phyloP scores from a whole-genome alignment of 148 eudicot genomes.

The Rhododendron kiyosumense region DNA sequence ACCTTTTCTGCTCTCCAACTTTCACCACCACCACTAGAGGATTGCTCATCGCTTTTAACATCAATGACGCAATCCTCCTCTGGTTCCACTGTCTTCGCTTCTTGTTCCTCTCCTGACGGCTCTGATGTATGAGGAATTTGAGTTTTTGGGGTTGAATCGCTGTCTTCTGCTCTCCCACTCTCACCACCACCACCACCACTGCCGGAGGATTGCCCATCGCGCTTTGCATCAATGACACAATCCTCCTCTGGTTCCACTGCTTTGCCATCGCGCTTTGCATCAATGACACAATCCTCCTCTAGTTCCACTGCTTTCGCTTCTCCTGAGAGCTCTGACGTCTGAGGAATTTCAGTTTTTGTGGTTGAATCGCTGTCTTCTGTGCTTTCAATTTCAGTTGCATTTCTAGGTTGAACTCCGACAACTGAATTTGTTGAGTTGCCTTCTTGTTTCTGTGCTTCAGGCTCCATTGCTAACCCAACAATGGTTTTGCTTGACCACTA shows the following conservation, averaged over 20 bases:
- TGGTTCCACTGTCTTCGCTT: neutral
- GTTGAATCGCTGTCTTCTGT: neutral
- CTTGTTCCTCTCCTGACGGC: neutral
- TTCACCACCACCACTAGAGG: neutral
- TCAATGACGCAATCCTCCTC: neutral
- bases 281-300: neutral
- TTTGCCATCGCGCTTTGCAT: neutral
- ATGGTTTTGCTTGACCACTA: neutral
- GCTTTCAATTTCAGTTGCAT: neutral
- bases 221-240: neutral
- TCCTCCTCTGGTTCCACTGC: neutral
- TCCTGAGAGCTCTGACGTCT: neutral
- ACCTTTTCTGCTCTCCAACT: conserved; percentile 29
- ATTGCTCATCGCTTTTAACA: neutral
- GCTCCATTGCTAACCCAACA: neutral
- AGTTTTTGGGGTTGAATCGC: neutral
- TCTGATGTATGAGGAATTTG: neutral
- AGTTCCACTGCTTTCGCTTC: neutral
- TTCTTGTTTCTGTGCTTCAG: neutral
- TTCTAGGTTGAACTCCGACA: neutral
- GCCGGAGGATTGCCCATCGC: neutral
- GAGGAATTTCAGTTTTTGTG: neutral
- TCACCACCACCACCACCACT: neutral
- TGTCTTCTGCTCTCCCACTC: neutral
- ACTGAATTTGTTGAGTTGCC: neutral